Base-by-base conservation (phyloP, 306 rosid genomes). In the Corylus americana region DNA sequence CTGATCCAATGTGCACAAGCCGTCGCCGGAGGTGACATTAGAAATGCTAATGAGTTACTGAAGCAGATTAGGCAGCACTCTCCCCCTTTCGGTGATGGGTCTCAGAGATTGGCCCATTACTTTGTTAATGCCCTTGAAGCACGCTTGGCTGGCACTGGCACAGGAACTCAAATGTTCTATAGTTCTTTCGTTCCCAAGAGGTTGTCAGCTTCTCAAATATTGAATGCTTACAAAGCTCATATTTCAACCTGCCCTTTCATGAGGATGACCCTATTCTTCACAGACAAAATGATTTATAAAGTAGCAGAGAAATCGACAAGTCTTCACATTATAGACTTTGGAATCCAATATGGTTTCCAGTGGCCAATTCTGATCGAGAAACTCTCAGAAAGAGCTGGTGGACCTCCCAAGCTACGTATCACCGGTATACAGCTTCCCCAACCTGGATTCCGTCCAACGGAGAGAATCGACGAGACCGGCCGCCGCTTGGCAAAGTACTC, bases 341-440 rank as follows among this genome's bases (percentile, higher is more conserved):
- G 98, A 6, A 86, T 93, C 54, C 82, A 76, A 69, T 90, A 93
- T 74, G 98, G 97, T 72, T 93, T 79, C 69, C 93, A 91, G 22
- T 91, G 97, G 97, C 94, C 98, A 0, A 84, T 85, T 84, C 91
- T 93, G 2, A 83, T 93, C 59, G 82, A 86, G 5, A 18, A 0
- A 7, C 92, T 93, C 42, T 82, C 97, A 9, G 13, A 50, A 37
- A 83, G 92, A 66, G 77, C 69, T 1, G 88, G 83, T 1, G 95
- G 93, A 18, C 87, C 59, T 85, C 83, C 18, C 35, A 83, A 78
- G 83, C 81, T 86, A 59, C 85, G 87, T 7, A 83, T 86, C 69
- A 93, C 98, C 0, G 98, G 95, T 74, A 91, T 93, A 67, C 97
- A 93, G 70, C 62, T 86, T 82, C 98, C 98, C 16, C 92, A 90